Percentiles rank a stretch among this genome's conserved stretches.
Evolutionary conservation across 2,329 filamentous ascomycete genomes (phyloP).

Genomic region (Colletotrichum sublineola): DNA sequence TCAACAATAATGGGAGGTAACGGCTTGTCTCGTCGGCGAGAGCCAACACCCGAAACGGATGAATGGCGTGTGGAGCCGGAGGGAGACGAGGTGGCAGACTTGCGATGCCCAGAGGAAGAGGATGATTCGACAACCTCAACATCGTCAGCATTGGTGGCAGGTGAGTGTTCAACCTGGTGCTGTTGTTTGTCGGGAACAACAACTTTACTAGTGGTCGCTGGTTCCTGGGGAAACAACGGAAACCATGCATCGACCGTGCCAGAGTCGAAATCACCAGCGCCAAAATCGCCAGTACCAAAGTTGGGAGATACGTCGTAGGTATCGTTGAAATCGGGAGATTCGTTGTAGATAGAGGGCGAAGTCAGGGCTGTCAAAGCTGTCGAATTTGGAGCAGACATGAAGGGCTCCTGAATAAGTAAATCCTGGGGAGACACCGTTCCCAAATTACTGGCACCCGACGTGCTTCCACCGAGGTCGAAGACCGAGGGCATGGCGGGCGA

Average conservation of each 20-base stretch:
- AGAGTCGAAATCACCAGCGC: constrained; percentile 66
- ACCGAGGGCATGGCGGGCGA: constrained; percentile 65
- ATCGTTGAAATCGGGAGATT: constrained; percentile 79
- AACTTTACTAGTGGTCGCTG: constrained; percentile 30
- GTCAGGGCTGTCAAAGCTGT: constrained; percentile 86
- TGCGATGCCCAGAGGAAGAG: constrained; percentile 59
- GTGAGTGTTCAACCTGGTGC: constrained; percentile 52
- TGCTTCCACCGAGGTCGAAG: constrained; percentile 65
- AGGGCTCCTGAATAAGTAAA: constrained; percentile 76
- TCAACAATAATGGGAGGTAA: constrained; percentile 82
- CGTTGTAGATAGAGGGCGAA: constrained; percentile 83
- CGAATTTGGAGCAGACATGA: constrained; percentile 84
- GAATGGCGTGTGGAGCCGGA: constrained; percentile 71
- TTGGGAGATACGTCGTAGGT: constrained; percentile 84
- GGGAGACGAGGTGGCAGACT: constrained; percentile 60
- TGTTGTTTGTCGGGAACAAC: constrained; percentile 42
- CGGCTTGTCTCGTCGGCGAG: constrained; percentile 84
- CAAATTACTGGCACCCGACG: constrained; percentile 66
- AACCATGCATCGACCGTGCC: constrained; percentile 73
- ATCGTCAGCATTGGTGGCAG: constrained; percentile 61
- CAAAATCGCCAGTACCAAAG: constrained; percentile 73
- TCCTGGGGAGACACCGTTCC: constrained; percentile 89
- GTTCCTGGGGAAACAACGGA: constrained; percentile 76
- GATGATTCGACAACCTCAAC: constrained; percentile 58
- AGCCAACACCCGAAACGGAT: constrained; percentile 75